Percentiles rank a stretch among this genome's conserved stretches.
phyloP scores from a whole-genome alignment of 164 flowering plant species.

The Tetracentron sinense region DNA sequence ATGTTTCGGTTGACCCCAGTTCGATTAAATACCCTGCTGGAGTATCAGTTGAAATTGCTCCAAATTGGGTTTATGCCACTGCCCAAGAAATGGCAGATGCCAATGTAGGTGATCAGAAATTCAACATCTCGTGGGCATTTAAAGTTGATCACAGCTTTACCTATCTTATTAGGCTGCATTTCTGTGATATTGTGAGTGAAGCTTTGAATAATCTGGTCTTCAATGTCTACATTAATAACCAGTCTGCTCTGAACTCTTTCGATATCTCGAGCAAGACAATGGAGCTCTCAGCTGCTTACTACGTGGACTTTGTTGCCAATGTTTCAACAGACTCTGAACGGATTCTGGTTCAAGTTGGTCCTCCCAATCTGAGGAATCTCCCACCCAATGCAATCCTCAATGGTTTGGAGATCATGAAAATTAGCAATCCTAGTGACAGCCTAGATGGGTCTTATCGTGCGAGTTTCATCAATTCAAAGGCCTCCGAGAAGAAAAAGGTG shows the following conservation, averaged over 20 bases:
- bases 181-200: conserved; percentile 50
- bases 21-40: conserved; percentile 37
- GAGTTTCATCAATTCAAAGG: conserved; percentile 2
- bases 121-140: conserved; percentile 50
- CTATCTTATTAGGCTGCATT: conserved; percentile 49
- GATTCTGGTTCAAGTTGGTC: conserved; percentile 44
- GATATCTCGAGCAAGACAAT: conserved; percentile 40
- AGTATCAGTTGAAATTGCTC: conserved; percentile 36
- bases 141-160: conserved; percentile 35
- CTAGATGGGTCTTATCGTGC: conserved; percentile 27
- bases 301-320: conserved; percentile 35
- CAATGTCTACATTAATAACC: conserved; percentile 41
- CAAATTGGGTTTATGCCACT: conserved; percentile 52
- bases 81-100: conserved; percentile 62
- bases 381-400: conserved; percentile 49
- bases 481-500: conserved; percentile 16
- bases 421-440: conserved; percentile 30
- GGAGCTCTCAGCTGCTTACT: conserved; percentile 37
- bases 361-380: conserved; percentile 20
- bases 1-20: conserved; percentile 25
- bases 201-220: conserved; percentile 30
- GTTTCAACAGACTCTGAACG: conserved; percentile 18
- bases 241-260: conserved; percentile 35
- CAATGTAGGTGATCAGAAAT: conserved; percentile 35
- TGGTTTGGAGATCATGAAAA: conserved; percentile 55